Evolutionary conservation across 768 basidiomycete genomes (phyloP).

Genomic region (Amanita inopinata): DNA sequence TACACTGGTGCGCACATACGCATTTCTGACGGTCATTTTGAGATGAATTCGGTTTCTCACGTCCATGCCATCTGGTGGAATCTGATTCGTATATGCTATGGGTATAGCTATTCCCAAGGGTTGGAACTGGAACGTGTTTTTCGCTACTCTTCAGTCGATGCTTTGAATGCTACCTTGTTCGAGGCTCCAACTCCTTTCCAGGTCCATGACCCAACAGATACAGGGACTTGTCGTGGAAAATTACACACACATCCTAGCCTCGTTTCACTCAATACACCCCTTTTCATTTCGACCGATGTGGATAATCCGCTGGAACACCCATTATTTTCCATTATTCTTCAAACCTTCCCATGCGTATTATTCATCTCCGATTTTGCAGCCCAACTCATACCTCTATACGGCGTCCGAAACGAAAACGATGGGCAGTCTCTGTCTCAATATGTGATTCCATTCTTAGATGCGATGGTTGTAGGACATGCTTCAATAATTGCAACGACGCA

Average conservation of each 20-base stretch:
- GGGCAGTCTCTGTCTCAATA: constrained; percentile 32
- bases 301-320: constrained; percentile 28
- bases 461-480: constrained; percentile 54
- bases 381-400: constrained; percentile 21
- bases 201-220: not conserved
- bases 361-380: constrained; percentile 41
- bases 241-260: constrained; percentile 23
- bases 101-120: constrained; percentile 4
- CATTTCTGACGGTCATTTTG: constrained; percentile 59
- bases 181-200: not conserved
- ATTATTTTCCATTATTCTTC: constrained; percentile 33
- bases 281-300: constrained; percentile 62
- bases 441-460: constrained; percentile 57
- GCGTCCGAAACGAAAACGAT: constrained; percentile 36
- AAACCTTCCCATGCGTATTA: constrained; percentile 57
- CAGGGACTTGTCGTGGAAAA: not conserved
- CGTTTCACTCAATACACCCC: constrained; percentile 38
- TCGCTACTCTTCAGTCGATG: constrained; percentile 11
- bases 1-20: constrained; percentile 64
- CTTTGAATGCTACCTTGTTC: not conserved
- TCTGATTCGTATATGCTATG: constrained; percentile 29
- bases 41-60: constrained; percentile 28
- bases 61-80: constrained; percentile 45
- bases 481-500: constrained; percentile 56
- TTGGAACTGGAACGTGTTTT: constrained; percentile 19